These are phyloP conservation scores for Russula abietina DNA, from an alignment of 768 basidiomycete genomes.

Conservation along the genomic window DNA sequence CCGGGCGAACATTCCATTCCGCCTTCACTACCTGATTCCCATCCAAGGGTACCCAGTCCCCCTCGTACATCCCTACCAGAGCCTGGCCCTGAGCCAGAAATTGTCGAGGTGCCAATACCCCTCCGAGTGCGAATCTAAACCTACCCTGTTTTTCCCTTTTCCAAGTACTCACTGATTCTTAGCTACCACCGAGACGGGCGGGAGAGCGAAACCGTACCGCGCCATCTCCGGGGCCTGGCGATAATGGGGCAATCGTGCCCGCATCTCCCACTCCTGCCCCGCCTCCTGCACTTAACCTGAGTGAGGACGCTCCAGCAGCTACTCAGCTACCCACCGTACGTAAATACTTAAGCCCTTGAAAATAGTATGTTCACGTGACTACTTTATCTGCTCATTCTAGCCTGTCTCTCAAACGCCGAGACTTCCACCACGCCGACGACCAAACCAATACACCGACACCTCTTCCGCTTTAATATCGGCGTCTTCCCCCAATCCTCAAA, in stretches of 20 bases:
- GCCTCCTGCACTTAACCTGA: not conserved
- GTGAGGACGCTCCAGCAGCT: not conserved
- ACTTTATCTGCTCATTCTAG: not conserved
- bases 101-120: not conserved
- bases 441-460: not conserved
- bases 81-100: not conserved
- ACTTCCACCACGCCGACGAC: constrained; percentile 18
- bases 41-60: not conserved
- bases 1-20: constrained; percentile 43
- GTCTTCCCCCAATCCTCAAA: not conserved
- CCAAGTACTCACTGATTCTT: not conserved
- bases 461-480: constrained; percentile 2
- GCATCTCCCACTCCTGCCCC: not conserved
- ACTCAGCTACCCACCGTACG: constrained; percentile 20
- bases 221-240: not conserved
- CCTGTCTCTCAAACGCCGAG: constrained; percentile 17
- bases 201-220: not conserved
- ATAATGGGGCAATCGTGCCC: not conserved
- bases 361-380: not conserved
- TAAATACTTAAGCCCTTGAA: too few relatives aligned
- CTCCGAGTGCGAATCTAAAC: constrained; percentile 1
- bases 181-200: constrained; percentile 20
- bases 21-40: constrained; percentile 25
- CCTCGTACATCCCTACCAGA: not conserved
- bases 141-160: not conserved